phyloP scores from a whole-genome alignment of 1,139 yeast species.

The Debaryomycetaceae sp. region DNA sequence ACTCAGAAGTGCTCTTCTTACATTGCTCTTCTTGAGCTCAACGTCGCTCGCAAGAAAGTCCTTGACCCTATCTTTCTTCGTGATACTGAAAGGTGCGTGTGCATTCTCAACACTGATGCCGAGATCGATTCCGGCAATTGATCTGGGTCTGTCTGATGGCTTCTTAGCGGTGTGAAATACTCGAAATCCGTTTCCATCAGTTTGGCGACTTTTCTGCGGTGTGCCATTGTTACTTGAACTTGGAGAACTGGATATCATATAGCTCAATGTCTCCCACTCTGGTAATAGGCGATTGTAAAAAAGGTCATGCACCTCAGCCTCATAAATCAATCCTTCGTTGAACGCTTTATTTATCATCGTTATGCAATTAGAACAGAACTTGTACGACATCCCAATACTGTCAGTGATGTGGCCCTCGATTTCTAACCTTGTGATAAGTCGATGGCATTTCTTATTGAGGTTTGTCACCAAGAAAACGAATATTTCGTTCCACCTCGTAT shows the following conservation, averaged over 20 bases:
- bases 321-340: slow-evolving; percentile 21
- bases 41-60: slow-evolving; percentile 15
- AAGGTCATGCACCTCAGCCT: slow-evolving; percentile 12
- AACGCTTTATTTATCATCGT: slow-evolving; percentile 31
- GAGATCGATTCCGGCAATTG: slow-evolving; percentile 33
- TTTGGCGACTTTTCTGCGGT: background rate
- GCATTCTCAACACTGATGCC: slow-evolving; percentile 31
- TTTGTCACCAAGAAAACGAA: slow-evolving; percentile 44
- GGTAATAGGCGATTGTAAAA: slow-evolving; percentile 28
- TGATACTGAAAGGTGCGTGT: slow-evolving; percentile 32
- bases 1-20: background rate
- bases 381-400: slow-evolving; percentile 21
- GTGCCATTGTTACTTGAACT: background rate
- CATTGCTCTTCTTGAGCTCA: background rate
- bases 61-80: slow-evolving; percentile 27
- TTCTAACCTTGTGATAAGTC: slow-evolving; percentile 22
- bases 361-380: slow-evolving; percentile 32
- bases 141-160: background rate
- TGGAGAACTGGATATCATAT: slow-evolving; percentile 9
- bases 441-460: slow-evolving; percentile 25
- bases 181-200: slow-evolving; percentile 11
- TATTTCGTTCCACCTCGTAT: slow-evolving; percentile 53
- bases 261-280: slow-evolving; percentile 31
- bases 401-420: slow-evolving; percentile 9
- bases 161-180: background rate